A percentile compares a stretch with the other conserved stretches of the same genome.
Conservation (phyloP, 1,284 basidiomycete species). For the Paramarasmius palmivorus region DNA sequence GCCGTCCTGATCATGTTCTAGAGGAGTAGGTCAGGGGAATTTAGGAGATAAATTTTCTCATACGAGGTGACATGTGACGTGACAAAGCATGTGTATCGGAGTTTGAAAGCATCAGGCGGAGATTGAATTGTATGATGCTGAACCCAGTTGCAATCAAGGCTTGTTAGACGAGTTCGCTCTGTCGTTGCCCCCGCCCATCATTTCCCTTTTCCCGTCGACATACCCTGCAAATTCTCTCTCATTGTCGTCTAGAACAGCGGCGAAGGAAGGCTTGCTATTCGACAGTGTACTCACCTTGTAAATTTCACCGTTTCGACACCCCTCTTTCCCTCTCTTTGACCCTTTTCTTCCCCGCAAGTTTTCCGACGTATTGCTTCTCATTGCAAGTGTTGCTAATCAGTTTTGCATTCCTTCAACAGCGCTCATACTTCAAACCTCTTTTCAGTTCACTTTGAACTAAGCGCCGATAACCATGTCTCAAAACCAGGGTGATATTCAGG, state of each 20-base stretch:
- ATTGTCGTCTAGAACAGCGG: constrained; percentile 2
- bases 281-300: background rate
- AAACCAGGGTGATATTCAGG: constrained; percentile 85
- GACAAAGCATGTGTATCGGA: no score
- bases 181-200: constrained; percentile 10
- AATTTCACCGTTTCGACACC: background rate
- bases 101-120: constrained; percentile 6
- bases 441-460: background rate
- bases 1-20: no score
- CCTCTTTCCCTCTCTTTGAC: background rate
- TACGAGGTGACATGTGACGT: no score
- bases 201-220: constrained; percentile 8
- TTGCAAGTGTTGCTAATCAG: background rate
- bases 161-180: constrained; percentile 12
- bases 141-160: constrained; percentile 1
- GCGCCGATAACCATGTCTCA: constrained; percentile 60
- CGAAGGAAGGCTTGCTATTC: background rate
- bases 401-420: background rate
- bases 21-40: no score
- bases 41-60: no score
- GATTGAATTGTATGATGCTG: constrained; percentile 7
- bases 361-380: background rate
- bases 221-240: constrained; percentile 1
- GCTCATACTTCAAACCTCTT: background rate
- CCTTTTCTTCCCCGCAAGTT: constrained; percentile 5